phyloP scores from a whole-genome alignment of 2,329 filamentous ascomycete genomes.

The Onygena corvina region DNA sequence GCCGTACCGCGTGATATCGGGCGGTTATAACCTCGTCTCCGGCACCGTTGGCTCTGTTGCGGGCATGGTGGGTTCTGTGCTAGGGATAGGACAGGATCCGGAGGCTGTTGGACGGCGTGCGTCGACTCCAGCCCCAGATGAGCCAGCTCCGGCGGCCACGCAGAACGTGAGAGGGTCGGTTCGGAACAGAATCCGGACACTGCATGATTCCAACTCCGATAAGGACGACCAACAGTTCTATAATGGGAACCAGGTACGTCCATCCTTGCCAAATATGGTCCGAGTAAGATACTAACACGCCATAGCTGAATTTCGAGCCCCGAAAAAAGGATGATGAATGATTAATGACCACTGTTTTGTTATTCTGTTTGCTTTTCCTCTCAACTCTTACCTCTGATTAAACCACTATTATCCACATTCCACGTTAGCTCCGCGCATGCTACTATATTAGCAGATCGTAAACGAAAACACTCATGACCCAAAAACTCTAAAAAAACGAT shows the following conservation, averaged over 20 bases:
- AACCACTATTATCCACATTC: background rate
- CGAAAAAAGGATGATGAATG: conserved; percentile 47
- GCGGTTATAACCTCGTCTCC: conserved; percentile 33
- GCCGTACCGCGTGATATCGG: conserved; percentile 32
- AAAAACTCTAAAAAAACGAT: background rate
- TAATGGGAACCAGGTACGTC: conserved; percentile 75
- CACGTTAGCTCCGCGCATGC: background rate
- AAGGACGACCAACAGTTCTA: conserved; percentile 61
- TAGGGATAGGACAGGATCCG: conserved; percentile 30
- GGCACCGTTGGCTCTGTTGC: conserved; percentile 34
- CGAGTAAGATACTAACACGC: background rate
- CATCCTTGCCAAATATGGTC: conserved; percentile 16
- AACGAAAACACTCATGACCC: background rate
- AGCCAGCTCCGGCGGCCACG: conserved; percentile 11
- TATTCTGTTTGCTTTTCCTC: background rate
- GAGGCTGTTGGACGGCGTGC: conserved; percentile 7
- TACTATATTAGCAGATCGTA: too few relatives aligned
- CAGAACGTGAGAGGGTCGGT: conserved; percentile 9
- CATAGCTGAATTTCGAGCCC: conserved; percentile 57
- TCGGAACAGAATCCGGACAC: conserved; percentile 38
- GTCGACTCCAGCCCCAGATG: conserved; percentile 4
- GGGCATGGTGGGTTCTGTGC: conserved; percentile 33
- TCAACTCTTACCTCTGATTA: background rate
- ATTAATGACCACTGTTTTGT: conserved; percentile 14
- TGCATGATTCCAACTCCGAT: conserved; percentile 44